Evolutionary conservation across 108 stramenopile species (phyloP), one percentile per base, ranked within the genome.

Genomic region (Epithemia pelagica): DNA sequence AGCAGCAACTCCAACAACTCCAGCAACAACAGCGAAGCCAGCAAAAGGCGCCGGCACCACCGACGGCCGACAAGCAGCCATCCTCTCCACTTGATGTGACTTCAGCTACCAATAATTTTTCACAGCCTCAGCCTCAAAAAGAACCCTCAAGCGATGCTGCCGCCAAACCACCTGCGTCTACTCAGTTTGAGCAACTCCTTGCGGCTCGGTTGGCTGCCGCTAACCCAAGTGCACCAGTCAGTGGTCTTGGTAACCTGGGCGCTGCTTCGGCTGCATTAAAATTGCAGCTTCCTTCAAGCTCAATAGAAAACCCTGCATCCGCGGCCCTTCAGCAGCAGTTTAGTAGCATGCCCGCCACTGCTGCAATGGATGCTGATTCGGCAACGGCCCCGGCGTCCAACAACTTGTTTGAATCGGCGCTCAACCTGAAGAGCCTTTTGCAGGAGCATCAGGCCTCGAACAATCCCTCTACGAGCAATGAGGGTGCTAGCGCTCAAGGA

Each of bases 401-500:
- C 64, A 80, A 78, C 61, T 54, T 80, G 31, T 83, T 83, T 54
- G 82, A 80, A 24, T 80, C 78, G 1, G 78, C 75, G 21, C 58
- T 69, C 23, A 79, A 78, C 54, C 68, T 83, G 28, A 77, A 79
- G 66, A 66, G 75, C 2, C 37, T 83, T 31, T 31, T 83, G 25
- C 70, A 74, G 30, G 75, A 77, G 53, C 71, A 71, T 28, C 28
- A 21, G 5, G 53, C 19, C 31, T 32, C 19, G 7, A 56, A 65
- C 15, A 66, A 54, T 54, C 19, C 52, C 55, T 37, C 54, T 26
- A 46, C 59, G 63, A 64, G 32, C 64, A 61, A 33, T 52, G 10
- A 67, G 27, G 18, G 30, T 58, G 24, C 59, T 26, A 28, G 20
- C 46, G 53, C 30, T 18, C 58, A 22, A 1, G 52, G 60, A 19